These are phyloP conservation scores for Tetrapisispora phaffii DNA, from an alignment of 805 yeast genomes.

Conservation along the genomic window DNA sequence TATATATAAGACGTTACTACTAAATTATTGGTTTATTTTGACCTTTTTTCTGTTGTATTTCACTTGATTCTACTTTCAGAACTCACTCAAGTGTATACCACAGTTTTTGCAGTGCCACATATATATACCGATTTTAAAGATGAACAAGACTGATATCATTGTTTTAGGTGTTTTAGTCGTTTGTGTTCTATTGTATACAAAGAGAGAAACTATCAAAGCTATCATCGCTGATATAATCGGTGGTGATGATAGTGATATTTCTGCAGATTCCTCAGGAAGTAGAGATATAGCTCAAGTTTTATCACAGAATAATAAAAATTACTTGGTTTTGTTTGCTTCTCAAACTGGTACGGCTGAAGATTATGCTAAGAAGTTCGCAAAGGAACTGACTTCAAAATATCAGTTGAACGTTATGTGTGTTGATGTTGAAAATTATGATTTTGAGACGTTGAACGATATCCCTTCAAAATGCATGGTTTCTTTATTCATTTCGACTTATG, in stretches of 20 bases:
- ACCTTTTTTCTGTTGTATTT: too few relatives aligned
- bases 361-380: conserved; percentile 80
- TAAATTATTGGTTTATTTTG: too few relatives aligned
- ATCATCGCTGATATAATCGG: conserved; percentile 10
- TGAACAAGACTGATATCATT: conserved; percentile 63
- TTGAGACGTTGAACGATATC: conserved; percentile 60
- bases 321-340: conserved; percentile 79
- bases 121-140: conserved; percentile 6
- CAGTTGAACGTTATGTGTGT: conserved; percentile 76
- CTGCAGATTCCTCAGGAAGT: conserved; percentile 33
- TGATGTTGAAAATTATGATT: conserved; percentile 83
- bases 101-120: not conserved
- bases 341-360: conserved; percentile 99
- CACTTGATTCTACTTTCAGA: too few relatives aligned
- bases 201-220: conserved; percentile 7
- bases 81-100: not conserved
- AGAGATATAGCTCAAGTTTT: conserved; percentile 53
- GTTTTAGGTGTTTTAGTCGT: conserved; percentile 40
- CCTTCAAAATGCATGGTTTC: conserved; percentile 51
- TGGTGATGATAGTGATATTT: conserved; percentile 33
- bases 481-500: conserved; percentile 85
- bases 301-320: conserved; percentile 55
- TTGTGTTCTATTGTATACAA: conserved; percentile 3
- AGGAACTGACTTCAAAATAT: conserved; percentile 75
- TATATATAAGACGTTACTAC: not conserved